Evolutionary conservation across 208 protist genomes (phyloP).

Genomic region (Acanthamoeba rhysodes): DNA sequence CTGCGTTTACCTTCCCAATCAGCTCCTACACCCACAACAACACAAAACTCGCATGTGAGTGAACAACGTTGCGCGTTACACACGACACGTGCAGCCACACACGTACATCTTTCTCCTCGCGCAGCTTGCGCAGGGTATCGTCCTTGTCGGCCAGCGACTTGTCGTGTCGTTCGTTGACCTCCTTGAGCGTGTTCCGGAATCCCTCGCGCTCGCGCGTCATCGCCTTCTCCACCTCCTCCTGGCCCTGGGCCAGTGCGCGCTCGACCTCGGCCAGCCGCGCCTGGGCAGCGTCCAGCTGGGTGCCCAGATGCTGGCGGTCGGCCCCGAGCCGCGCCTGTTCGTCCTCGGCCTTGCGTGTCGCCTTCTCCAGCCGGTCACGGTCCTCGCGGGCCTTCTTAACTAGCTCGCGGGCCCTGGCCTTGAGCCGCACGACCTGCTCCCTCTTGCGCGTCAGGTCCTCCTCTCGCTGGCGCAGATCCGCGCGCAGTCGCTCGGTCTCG

Average conservation of each 20-base stretch:
- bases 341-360: background rate
- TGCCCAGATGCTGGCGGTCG: background rate
- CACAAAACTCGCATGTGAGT: background rate
- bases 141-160: constrained; percentile 26
- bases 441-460: background rate
- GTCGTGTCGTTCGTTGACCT: constrained; percentile 37
- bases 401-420: background rate
- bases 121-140: constrained; percentile 30
- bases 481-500: constrained; percentile 5
- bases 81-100: background rate
- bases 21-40: background rate
- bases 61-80: too few species aligned
- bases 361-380: constrained; percentile 18
- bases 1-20: background rate
- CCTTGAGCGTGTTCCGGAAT: constrained; percentile 32
- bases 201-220: constrained; percentile 6
- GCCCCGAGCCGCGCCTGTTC: background rate
- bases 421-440: background rate
- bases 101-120: constrained; percentile 64
- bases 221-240: constrained; percentile 9
- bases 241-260: background rate
- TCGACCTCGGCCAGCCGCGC: background rate
- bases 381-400: background rate
- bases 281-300: background rate
- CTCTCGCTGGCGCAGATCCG: background rate